Evolutionary conservation across 148 eudicot species (phyloP), one percentile per base, ranked within the genome.

Genomic region (Salicornia ramosissima): DNA sequence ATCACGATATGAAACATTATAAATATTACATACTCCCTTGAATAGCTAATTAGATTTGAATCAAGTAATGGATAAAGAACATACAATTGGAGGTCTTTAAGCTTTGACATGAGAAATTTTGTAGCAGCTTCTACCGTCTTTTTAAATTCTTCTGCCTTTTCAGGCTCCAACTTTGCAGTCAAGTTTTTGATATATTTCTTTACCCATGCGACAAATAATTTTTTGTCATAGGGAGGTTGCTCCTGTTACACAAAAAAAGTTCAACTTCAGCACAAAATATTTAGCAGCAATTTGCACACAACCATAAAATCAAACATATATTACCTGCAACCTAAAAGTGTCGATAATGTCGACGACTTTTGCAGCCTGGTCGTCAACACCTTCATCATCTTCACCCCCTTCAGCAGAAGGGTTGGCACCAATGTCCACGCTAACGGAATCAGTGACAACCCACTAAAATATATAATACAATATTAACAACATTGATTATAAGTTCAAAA

Each of bases 381-480:
- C 77, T 67, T 85, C 88, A 29, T 85, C 85, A 29, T 85, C 85
- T 1, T 80, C 85, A 57, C 83, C 97, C 55, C 93, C 97, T 73
- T 92, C 97, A 15, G 96, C 93, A 55, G 96, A 92, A 66, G 97
- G 96, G 68, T 92, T 92, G 62, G 93, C 97, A 76, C 97, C 97
- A 65, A 92, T 87, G 70, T 89, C 82, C 15, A 92, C 86, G 53
- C 84, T 89, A 55, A 89, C 80, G 19, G 91, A 83, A 16, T 93
- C 97, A 55, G 76, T 58, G 19, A 87, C 86, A 36, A 88, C 89
- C 97, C 97, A 92, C 97, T 92, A 84, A 72, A 80, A 51, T 19
- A 19, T 4, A 14, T 24, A 63, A 22, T n/a, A 33, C 7, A 30
- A 55, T 5, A 26, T 26, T 31, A 55, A 55, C 3, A 36, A 36